Base-by-base conservation (phyloP, 2,329 filamentous ascomycete genomes). In the Aureobasidium lini region DNA sequence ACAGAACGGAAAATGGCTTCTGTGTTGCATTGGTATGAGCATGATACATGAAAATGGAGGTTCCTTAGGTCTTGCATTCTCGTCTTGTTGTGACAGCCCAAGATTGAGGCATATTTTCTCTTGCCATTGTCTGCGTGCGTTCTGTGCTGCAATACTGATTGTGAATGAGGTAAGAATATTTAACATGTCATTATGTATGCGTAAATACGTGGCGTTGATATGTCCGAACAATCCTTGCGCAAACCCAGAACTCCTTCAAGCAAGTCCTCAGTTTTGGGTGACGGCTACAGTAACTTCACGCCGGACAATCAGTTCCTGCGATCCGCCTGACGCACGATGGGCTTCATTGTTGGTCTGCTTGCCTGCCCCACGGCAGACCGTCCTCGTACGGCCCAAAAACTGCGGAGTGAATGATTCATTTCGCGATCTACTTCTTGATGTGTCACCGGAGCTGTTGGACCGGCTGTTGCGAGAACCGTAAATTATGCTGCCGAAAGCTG, bases 401-500 rank as follows among this genome's bases (percentile, higher is more conserved):
- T 57, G 54, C 28, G 54, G 54, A 10, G 54, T 57, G 36, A 57
- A 57, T 4, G 54, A 47, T 31, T 57, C 54, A n/a, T 43, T 43
- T 9, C 54, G 18, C 4, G 54, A 57, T 40, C 54, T 42, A 28
- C 54, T 57, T 23, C 54, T 47, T 5, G 42, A 31, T 5, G 54
- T 57, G 13, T 57, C 54, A 13, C 54, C 54, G 31, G 42, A 47
- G 54, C 43, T 40, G 28, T 57, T 40, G 15, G 54, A 57, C 2
- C 54, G 54, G 32, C 54, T 57, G 34, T 57, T 57, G 9, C 54
- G 54, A 18, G 54, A 57, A 15, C 54, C 54, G n/a, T 57, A 57
- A 13, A 57, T 57, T 34, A 57, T 57, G n/a, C 54, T 57, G 43
- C 54, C 54, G 4, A 57, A 57, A 18, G 54, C 54, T n/a, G 54